Evolutionary conservation across 2,329 filamentous ascomycete genomes (phyloP).

Genomic region (Penicillium sp.): DNA sequence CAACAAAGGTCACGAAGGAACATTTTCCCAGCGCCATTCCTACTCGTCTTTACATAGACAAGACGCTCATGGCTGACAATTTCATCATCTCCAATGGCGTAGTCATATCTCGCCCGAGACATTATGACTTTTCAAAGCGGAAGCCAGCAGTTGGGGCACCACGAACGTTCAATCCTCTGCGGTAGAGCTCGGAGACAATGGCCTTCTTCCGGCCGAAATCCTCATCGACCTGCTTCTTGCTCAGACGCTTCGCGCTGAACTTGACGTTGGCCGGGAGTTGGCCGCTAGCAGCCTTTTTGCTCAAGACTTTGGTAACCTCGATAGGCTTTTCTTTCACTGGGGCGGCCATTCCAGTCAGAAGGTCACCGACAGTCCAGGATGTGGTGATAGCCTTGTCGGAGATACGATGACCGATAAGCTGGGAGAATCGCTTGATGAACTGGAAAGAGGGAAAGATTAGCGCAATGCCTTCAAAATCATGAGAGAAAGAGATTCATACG

Average conservation of each 20-base stretch:
- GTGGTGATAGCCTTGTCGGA: slow-evolving; percentile 69
- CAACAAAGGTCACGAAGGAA: not conserved
- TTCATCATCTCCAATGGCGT: not conserved
- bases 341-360: slow-evolving; percentile 47
- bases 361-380: slow-evolving; percentile 57
- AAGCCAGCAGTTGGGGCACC: not conserved
- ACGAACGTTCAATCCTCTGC: slow-evolving; percentile 62
- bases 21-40: not conserved
- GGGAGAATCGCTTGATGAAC: slow-evolving; percentile 79
- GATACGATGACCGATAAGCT: slow-evolving; percentile 77
- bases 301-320: slow-evolving; percentile 57
- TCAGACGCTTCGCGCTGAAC: slow-evolving; percentile 66
- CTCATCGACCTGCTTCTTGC: slow-evolving; percentile 71
- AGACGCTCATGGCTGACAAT: not conserved
- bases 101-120: not conserved
- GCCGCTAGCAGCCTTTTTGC: slow-evolving; percentile 49
- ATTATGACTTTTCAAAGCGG: not conserved
- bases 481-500: slow-evolving; percentile 56
- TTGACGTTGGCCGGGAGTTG: slow-evolving; percentile 68
- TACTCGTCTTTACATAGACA: slow-evolving; percentile 12
- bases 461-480: not conserved
- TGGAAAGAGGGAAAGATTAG: slow-evolving; percentile 42
- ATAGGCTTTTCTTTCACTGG: slow-evolving; percentile 48
- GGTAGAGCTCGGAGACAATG: slow-evolving; percentile 70
- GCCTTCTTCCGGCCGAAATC: slow-evolving; percentile 77